Evolutionary conservation across 2,329 filamentous ascomycete genomes (phyloP), one percentile per base, ranked within the genome.

Genomic region (Huntiella omanensis): DNA sequence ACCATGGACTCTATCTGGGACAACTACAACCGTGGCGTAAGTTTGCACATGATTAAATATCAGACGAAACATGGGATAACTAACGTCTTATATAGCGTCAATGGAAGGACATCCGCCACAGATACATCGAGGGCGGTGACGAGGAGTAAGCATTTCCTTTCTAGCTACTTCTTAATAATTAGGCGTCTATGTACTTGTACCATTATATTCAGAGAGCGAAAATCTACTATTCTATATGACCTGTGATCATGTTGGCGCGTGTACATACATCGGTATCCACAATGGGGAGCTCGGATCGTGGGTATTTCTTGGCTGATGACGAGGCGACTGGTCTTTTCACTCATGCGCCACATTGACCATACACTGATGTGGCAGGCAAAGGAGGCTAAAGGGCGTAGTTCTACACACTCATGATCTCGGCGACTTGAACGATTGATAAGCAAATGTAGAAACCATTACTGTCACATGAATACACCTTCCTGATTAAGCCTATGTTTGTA

Each of bases 91-190:
- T 43, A 28, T 53, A 96, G 88, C 85, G 88, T 60, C 88, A 95
- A 92, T 96, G 91, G 91, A 95, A 95, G 75, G 91, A 98, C 64
- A 95, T 98, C 70, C 88, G 92, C 69, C 69, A 79, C 64, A 80
- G 74, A 66, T 98, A 94, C 65, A 64, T 93, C 58, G 67, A 83
- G 66, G 70, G 71, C 50, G 74, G 69, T 48, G 77, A 77, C 54
- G 74, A 79, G 53, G 77, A 80, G 59, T 63, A 66, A 55, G 58
- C 55, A 10, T 28, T 28, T 10, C 6, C 3, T 28, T 28, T 16
- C 28, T 43, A 11, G 32, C 16, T 13, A n/a, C 28, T 12, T 34
- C 32, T 16, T 33, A 15, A 43, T 32, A 11, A 16, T 12, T 12
- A 6, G 35, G 33, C 43, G 40, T 10, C 35, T 37, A 33, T 47